Evolutionary conservation across 2,329 filamentous ascomycete species (phyloP).

Genomic region (Trichoderma polysporum): DNA sequence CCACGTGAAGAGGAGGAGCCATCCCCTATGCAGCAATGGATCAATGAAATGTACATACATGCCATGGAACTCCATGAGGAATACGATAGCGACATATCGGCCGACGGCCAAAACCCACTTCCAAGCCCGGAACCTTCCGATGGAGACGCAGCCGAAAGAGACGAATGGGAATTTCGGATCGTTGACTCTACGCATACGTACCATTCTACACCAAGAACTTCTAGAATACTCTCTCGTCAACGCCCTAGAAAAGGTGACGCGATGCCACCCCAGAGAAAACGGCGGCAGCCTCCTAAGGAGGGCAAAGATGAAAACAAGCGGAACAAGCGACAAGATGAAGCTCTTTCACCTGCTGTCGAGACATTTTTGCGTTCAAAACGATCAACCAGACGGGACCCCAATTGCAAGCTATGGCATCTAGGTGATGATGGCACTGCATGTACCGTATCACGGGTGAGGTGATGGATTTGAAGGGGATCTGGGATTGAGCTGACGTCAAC

Average conservation of each 20-base stretch:
- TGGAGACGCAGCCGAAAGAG: background rate
- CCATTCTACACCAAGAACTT: background rate
- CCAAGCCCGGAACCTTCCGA: background rate
- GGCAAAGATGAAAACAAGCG: background rate
- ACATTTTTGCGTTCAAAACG: background rate
- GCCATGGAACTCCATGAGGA: background rate
- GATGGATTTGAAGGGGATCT: background rate
- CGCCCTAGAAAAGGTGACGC: background rate
- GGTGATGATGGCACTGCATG: background rate
- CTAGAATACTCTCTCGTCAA: background rate
- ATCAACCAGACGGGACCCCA: background rate
- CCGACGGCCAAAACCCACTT: background rate
- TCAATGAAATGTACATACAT: too few species aligned
- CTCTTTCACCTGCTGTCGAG: background rate
- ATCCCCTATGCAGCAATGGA: too few species aligned
- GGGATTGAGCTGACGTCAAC: background rate
- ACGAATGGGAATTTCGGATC: background rate
- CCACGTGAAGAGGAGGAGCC: too few species aligned
- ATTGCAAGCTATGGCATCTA: background rate
- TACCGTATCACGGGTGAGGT: background rate
- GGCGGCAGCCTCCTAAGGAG: background rate
- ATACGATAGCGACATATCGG: background rate
- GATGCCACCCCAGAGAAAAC: background rate
- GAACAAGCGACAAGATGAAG: background rate
- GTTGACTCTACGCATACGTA: background rate